A percentile compares a stretch with the other conserved stretches of the same genome.
Conservation (phyloP, 164 flowering plant species). For the Nymphaea colorata region DNA sequence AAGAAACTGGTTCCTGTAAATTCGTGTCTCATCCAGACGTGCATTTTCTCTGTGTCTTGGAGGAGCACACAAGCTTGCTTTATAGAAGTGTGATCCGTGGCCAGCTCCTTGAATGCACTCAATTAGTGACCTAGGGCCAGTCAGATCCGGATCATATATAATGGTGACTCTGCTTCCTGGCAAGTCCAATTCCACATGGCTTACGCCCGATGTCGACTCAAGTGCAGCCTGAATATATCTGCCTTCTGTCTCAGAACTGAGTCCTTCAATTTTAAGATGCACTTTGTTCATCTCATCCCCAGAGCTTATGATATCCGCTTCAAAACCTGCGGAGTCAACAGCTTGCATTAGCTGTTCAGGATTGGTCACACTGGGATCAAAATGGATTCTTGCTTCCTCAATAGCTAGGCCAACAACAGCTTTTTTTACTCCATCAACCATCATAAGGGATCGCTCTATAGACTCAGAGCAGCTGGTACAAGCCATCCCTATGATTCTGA, state of each 20-base stretch:
- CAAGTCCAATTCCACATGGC: constrained; percentile 55
- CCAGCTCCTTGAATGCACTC: constrained; percentile 47
- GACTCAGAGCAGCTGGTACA: constrained; percentile 96
- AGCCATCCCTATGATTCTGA: constrained; percentile 81
- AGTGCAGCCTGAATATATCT: constrained; percentile 30
- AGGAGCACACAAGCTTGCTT: constrained; percentile 50
- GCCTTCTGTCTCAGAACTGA: constrained; percentile 34
- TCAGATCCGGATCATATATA: constrained; percentile 59
- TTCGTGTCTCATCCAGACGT: constrained; percentile 36
- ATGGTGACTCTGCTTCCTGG: constrained; percentile 37
- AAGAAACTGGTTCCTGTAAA: constrained; percentile 50
- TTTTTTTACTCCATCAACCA: constrained; percentile 70
- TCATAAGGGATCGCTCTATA: constrained; percentile 50
- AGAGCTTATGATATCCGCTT: constrained; percentile 63
- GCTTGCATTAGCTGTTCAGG: constrained; percentile 42
- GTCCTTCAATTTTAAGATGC: constrained; percentile 55
- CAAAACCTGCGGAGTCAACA: constrained; percentile 84
- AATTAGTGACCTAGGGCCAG: constrained; percentile 79
- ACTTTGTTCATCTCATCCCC: constrained; percentile 67
- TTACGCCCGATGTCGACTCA: constrained; percentile 52
- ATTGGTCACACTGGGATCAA: constrained; percentile 52
- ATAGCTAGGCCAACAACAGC: constrained; percentile 83
- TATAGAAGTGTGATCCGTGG: constrained; percentile 24
- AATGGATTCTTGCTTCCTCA: constrained; percentile 87
- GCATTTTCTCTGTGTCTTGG: constrained; percentile 58